Conservation (phyloP, 139 green algal species). For the Ettlia oleoabundans region DNA sequence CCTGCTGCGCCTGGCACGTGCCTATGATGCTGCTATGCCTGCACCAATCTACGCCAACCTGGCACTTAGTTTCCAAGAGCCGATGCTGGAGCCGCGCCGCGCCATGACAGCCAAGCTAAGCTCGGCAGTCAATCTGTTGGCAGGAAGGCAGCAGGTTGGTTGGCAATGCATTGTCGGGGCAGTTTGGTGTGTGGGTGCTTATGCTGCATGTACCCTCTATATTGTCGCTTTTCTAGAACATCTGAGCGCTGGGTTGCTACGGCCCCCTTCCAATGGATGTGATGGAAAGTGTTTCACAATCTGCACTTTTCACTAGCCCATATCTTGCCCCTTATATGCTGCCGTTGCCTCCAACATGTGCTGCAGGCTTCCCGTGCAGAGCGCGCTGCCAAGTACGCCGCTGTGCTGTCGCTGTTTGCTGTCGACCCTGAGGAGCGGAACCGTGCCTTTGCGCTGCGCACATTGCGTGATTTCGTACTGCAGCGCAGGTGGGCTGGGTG, state of each 20-base stretch:
- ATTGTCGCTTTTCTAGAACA: too few species aligned
- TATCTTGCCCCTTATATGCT: not conserved
- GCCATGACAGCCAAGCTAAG: slow-evolving; percentile 59
- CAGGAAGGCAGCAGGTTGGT: not conserved
- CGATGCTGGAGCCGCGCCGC: slow-evolving; percentile 57
- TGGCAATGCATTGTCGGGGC: not conserved
- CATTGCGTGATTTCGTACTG: slow-evolving; percentile 43
- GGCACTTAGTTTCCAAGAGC: slow-evolving; percentile 71
- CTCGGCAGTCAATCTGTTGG: slow-evolving; percentile 20
- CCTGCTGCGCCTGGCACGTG: slow-evolving; percentile 68
- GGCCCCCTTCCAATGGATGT: too few species aligned
- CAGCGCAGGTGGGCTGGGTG: slow-evolving; percentile 31
- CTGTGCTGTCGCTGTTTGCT: slow-evolving; percentile 66
- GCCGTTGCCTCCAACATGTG: not conserved
- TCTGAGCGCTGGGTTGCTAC: too few species aligned
- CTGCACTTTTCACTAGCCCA: not conserved
- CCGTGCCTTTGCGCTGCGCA: slow-evolving; percentile 35
- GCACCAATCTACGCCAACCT: slow-evolving; percentile 55
- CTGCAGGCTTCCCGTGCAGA: slow-evolving; percentile 2
- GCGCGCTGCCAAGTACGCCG: slow-evolving; percentile 70
- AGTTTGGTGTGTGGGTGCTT: not conserved
- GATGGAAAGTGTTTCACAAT: not conserved
- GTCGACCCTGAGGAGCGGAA: slow-evolving; percentile 57
- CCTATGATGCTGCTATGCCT: slow-evolving; percentile 59
- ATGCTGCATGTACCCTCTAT: not conserved